Percentiles rank a stretch among this genome's conserved stretches.
phyloP scores from a whole-genome alignment of 768 basidiomycete genomes.

The Mycena galericulata region DNA sequence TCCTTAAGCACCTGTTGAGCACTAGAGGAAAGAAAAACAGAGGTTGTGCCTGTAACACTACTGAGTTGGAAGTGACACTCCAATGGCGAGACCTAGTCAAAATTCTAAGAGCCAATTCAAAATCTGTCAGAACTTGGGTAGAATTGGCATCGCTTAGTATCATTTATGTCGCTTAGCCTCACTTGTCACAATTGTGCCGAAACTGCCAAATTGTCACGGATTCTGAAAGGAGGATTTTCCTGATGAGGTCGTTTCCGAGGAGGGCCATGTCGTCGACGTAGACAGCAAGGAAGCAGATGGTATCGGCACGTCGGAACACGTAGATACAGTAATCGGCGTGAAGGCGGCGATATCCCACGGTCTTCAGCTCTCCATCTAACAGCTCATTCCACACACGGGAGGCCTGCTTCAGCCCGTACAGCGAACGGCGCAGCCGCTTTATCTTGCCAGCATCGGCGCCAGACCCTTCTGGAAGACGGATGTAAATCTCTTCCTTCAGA shows the following conservation, averaged over 20 bases:
- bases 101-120: too few relatives aligned
- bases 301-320: constrained; percentile 3
- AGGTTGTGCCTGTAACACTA: too few relatives aligned
- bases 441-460: constrained; percentile 17
- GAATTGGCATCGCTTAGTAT: too few relatives aligned
- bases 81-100: too few relatives aligned
- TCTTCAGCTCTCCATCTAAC: constrained; percentile 31
- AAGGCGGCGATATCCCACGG: constrained; percentile 34
- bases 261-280: constrained; percentile 37
- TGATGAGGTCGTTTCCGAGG: background rate
- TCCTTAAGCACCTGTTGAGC: too few relatives aligned
- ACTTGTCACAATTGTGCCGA: too few relatives aligned
- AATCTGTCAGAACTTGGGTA: too few relatives aligned
- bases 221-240: too few relatives aligned
- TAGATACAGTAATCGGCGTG: constrained; percentile 36
- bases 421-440: constrained; percentile 34
- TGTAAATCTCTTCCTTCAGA: constrained; percentile 43
- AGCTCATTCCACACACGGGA: constrained; percentile 44
- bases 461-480: constrained; percentile 34
- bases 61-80: too few relatives aligned
- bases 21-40: too few relatives aligned
- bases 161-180: too few relatives aligned
- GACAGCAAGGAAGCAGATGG: constrained; percentile 31
- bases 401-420: constrained; percentile 49
- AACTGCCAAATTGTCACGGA: too few relatives aligned